Percentiles rank a stretch among this genome's conserved stretches.
Conservation (phyloP, 139 green algal genomes). For the Gonium pectorale region DNA sequence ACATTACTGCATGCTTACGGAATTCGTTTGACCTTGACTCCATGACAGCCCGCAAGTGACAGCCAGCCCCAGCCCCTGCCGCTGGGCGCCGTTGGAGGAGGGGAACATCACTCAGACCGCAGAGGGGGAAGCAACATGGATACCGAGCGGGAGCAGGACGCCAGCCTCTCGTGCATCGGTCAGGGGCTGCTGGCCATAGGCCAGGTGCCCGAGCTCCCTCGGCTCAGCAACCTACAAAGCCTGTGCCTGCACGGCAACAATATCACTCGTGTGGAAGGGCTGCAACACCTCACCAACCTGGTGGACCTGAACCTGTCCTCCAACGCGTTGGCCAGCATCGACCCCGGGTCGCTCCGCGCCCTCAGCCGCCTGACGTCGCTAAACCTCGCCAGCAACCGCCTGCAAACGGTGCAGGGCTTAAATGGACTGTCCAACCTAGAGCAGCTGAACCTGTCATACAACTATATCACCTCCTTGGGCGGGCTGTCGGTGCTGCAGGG, state of each 20-base stretch:
- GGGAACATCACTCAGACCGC: no score
- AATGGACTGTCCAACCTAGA: conserved; percentile 60
- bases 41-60: no score
- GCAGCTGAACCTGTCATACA: conserved; percentile 74
- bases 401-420: conserved; percentile 54
- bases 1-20: no score
- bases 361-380: conserved; percentile 67
- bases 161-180: conserved; percentile 55
- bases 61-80: no score
- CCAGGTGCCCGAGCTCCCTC: conserved; percentile 60
- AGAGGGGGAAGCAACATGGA: no score
- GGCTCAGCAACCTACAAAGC: conserved; percentile 21
- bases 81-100: no score
- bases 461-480: conserved; percentile 64
- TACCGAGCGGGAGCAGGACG: not conserved
- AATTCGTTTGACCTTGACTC: no score
- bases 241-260: conserved; percentile 82
- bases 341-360: conserved; percentile 41
- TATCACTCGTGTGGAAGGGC: conserved; percentile 62
- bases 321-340: conserved; percentile 62
- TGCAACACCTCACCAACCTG: conserved; percentile 56
- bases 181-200: conserved; percentile 50
- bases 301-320: conserved; percentile 79
- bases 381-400: conserved; percentile 82
- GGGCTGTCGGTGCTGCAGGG: conserved; percentile 56